These are phyloP conservation scores for Dendrobium officinale DNA, from an alignment of 106 monocot species.

Conservation along the genomic window DNA sequence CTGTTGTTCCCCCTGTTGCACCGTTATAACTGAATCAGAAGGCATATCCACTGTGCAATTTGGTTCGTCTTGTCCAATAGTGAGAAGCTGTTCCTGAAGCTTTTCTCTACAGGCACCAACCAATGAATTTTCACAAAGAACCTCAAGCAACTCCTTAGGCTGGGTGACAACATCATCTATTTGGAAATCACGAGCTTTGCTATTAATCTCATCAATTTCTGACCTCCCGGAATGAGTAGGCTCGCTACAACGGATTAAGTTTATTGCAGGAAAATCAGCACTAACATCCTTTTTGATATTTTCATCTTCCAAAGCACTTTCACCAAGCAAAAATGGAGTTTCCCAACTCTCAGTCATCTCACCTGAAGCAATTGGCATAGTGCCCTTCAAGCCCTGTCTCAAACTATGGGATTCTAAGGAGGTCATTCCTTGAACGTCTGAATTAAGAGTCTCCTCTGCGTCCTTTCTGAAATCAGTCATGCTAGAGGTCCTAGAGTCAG, in stretches of 20 bases:
- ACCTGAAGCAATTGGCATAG: not conserved
- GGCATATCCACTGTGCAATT: constrained; percentile 12
- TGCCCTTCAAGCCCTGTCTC: not conserved
- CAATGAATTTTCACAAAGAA: not conserved
- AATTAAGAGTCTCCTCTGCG: constrained; percentile 4
- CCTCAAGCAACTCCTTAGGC: not conserved
- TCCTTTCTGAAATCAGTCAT: not conserved
- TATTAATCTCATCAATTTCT: constrained; percentile 2
- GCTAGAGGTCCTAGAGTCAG: not conserved
- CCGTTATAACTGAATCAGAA: constrained; percentile 10
- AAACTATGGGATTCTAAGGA: not conserved
- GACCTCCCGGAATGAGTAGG: not conserved
- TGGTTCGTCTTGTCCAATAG: constrained; percentile 17
- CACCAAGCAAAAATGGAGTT: not conserved
- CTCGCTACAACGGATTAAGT: not conserved
- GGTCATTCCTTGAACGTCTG: not conserved
- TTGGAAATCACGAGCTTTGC: not conserved
- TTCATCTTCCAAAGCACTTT: not conserved
- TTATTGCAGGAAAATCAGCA: not conserved
- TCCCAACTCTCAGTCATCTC: not conserved
- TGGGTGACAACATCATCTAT: not conserved
- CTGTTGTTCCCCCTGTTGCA: constrained; percentile 17
- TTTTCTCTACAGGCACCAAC: not conserved
- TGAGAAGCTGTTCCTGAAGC: constrained; percentile 3
- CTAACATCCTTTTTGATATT: not conserved